Evolutionary conservation across 2,329 filamentous ascomycete species (phyloP), one percentile per base, ranked within the genome.

Genomic region (Exophiala aquamarina): DNA sequence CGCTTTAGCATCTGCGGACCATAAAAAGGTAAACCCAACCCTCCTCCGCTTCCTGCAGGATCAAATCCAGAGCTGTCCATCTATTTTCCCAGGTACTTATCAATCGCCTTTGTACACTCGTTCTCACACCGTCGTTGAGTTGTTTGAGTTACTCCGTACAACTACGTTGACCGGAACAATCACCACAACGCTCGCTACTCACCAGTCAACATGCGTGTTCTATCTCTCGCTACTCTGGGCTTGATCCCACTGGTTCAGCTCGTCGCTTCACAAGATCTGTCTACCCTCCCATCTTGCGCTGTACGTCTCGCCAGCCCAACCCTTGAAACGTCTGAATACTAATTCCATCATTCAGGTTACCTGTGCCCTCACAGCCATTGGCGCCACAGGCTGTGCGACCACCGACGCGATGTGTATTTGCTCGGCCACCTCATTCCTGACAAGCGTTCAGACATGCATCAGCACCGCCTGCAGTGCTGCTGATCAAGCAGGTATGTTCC

Each of bases 321-420:
- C n/a, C n/a, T n/a, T n/a, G n/a, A n/a, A n/a, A n/a, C n/a, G n/a
- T n/a, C n/a, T n/a, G n/a, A n/a, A n/a, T n/a, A 40, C 37, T 15
- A 13, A 10, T 26, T 17, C 11, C 4, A 14, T 9, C 9, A 31
- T 35, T 8, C 31, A 54, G 50, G 35, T 45, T 7, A 42, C 17
- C 15, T 54, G 51, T 21, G 48, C 48, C 9, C 15, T 44, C 15
- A 47, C 18, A 36, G 48, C 47, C 31, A 54, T 54, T 34, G 41
- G 43, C 18, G 26, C 14, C 14, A 55, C 52, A n/a, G 49, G 52
- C 32, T 55, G 52, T 33, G 17, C 42, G 14, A 26, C 44, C 20
- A 55, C 49, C 17, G 43, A 55, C 33, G 43, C 43, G 20, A 9
- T 19, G 6, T 55, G 52, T 18, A 41, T 55, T 40, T 55, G 52